Base-by-base conservation (phyloP, 169 alveolate genomes). In the Plasmodium cynomolgi region DNA sequence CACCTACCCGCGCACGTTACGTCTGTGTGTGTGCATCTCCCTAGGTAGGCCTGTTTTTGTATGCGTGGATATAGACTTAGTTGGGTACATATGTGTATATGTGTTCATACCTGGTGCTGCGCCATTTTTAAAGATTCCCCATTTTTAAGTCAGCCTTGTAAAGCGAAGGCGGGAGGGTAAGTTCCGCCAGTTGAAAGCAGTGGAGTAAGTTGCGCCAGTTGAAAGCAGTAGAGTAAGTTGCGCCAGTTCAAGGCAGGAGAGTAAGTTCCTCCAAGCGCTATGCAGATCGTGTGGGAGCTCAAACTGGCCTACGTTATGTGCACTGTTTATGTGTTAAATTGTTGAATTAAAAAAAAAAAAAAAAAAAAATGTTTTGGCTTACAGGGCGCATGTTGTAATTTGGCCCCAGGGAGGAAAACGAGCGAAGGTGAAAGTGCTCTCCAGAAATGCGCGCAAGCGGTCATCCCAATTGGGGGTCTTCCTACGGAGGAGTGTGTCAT, bases 71-170 rank as follows among this genome's bases (percentile, higher is more conserved):
- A 1, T 26, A 29, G 15, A 62, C 29, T 62, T n/a, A 56, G 26
- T 56, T 75, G 83, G 41, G 62, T 79, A 26, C 56, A 47, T 26
- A 29, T 79, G 54, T 79, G 15, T 79, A 47, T 39, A 29, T 41
- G 54, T 79, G 71, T 79, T 17, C 56, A 79, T 79, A 41, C 56
- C 20, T 8, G 56, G 33, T 79, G 56, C 5, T 37, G 6, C 23
- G 29, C 37, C 3, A 79, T 23, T 34, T 39, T 79, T 79, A 79
- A 79, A 79, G 72, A 79, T 47, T 5, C 72, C 37, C 23, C 17
- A 79, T 79, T 79, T 39, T 79, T 79, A 79, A 79, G 84, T 79
- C 31, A 37, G 6, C 26, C 84, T 20, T 34, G 6, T 79, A 39
- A 34, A 39, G 29, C 54, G 84, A 79, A 47, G 58, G 56, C 29